Base-by-base conservation (phyloP, 768 basidiomycete genomes). In the Leccinum olivaceopallidum region DNA sequence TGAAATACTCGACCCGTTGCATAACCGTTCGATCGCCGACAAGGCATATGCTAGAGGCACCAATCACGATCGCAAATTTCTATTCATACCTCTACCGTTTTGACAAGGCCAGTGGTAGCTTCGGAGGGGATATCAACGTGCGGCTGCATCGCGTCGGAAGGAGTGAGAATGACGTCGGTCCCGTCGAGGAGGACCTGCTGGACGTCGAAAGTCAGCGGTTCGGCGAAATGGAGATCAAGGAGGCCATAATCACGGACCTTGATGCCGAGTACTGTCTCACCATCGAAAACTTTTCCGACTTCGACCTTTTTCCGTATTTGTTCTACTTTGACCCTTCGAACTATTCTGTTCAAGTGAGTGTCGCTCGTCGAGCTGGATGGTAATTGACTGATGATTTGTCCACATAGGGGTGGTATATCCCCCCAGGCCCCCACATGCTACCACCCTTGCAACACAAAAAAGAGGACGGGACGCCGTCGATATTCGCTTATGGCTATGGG, bases 281-380 rank as follows among this genome's bases (percentile, higher is more conserved):
- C 22, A 39, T 65, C 42, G 61, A 69, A 56, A 69, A 67, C 54
- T 39, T 2, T 18, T 69, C 67, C 42, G 58, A 62, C 0, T 56
- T 62, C 58, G 60, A 64, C 44, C 57, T 69, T 1, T 69, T 67
- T 6, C 68, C 68, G 3, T 68, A 69, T 53, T 22, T 68, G 28
- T 68, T 69, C 60, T 69, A 66, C 37, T 67, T 68, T n/a, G 67
- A 69, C 13, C 67, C 68, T 9, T 64, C 57, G 2, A 61, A 69
- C 34, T 69, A 69, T 10, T 37, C 58, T n/a, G 18, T 69, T 9
- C 55, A 64, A 6, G 67, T 69, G 14, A 69, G 67, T 24, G 36
- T 6, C 30, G 34, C 20, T 20, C n/a, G 20, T 20, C 20, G 12
- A n/a, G 2, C 13, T 28, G 32, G 30, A 36, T 8, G 20, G 20